Conservation (phyloP, 352 stramenopile genomes). For the Phytophthora hybrid region DNA sequence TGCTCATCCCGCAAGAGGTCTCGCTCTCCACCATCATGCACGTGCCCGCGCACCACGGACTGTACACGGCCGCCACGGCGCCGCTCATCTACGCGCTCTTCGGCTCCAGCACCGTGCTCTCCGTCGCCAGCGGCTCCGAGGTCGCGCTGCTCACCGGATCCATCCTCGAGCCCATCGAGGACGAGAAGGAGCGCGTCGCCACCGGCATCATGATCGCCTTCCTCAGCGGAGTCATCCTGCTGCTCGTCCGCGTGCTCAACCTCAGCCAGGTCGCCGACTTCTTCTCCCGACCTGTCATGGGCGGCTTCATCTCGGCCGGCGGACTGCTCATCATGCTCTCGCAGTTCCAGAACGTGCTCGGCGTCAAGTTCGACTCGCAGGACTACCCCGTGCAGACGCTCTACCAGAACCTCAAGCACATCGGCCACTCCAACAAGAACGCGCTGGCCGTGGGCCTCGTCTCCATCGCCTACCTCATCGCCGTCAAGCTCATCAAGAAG, state of each 20-base stretch:
- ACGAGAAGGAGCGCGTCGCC: slow-evolving; percentile 48
- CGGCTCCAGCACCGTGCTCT: slow-evolving; percentile 78
- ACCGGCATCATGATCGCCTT: slow-evolving; percentile 68
- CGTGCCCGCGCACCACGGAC: slow-evolving; percentile 84
- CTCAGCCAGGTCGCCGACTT: slow-evolving; percentile 90
- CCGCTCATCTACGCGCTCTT: slow-evolving; percentile 88
- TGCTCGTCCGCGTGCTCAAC: slow-evolving; percentile 76
- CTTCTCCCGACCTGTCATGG: slow-evolving; percentile 89
- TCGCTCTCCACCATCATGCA: slow-evolving; percentile 88
- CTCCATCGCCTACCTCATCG: slow-evolving; percentile 30
- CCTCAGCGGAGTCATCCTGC: slow-evolving; percentile 76
- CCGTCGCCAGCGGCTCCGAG: slow-evolving; percentile 77
- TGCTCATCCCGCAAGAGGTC: slow-evolving; percentile 91
- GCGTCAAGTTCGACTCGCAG: slow-evolving; percentile 55
- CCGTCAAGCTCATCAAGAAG: slow-evolving; percentile 35
- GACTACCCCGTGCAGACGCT: slow-evolving; percentile 61
- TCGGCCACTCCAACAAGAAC: slow-evolving; percentile 72
- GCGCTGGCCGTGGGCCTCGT: slow-evolving; percentile 59
- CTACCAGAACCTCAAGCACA: slow-evolving; percentile 55
- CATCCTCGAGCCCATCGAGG: slow-evolving; percentile 55
- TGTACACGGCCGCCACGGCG: slow-evolving; percentile 86
- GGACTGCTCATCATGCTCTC: slow-evolving; percentile 92
- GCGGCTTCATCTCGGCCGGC: slow-evolving; percentile 89
- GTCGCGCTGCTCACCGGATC: slow-evolving; percentile 56
- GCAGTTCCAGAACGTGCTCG: slow-evolving; percentile 86